phyloP scores from a whole-genome alignment of 345 rosid genomes.

The Brassica carinata region DNA sequence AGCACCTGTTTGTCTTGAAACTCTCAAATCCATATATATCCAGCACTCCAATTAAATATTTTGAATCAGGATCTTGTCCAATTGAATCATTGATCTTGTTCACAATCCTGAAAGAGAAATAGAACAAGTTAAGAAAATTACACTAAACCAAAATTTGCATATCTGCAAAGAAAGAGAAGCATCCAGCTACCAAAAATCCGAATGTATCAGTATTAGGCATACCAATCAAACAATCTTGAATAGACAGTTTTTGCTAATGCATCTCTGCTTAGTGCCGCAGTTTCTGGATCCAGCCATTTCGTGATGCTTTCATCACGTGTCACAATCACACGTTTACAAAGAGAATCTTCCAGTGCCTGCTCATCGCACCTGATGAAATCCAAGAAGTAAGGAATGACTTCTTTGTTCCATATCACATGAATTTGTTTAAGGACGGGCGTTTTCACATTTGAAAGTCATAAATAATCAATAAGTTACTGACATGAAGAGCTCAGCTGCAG shows the following conservation, averaged over 20 bases:
- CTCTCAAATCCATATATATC: constrained; percentile 99
- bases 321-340: constrained; percentile 92
- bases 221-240: constrained; percentile 97
- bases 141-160: neutral
- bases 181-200: constrained; percentile 5
- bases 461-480: constrained; percentile 38
- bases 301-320: constrained; percentile 92
- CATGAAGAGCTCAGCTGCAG: constrained; percentile 89
- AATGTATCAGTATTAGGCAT: constrained; percentile 33
- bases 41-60: constrained; percentile 85
- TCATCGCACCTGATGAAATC: constrained; percentile 74
- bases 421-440: neutral
- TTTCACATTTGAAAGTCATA: constrained; percentile 27
- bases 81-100: constrained; percentile 86
- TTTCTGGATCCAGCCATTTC: constrained; percentile 88
- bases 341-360: constrained; percentile 88
- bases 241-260: constrained; percentile 94
- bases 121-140: constrained; percentile 21
- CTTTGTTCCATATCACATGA: constrained; percentile 16
- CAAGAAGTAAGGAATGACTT: constrained; percentile 30
- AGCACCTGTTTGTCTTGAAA: constrained; percentile 99
- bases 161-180: constrained; percentile 1
- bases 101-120: constrained; percentile 70
- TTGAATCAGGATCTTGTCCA: constrained; percentile 92
- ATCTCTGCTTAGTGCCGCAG: constrained; percentile 89